Evolutionary conservation across 1,139 yeast species (phyloP).

Genomic region (Protomyces inouyei): DNA sequence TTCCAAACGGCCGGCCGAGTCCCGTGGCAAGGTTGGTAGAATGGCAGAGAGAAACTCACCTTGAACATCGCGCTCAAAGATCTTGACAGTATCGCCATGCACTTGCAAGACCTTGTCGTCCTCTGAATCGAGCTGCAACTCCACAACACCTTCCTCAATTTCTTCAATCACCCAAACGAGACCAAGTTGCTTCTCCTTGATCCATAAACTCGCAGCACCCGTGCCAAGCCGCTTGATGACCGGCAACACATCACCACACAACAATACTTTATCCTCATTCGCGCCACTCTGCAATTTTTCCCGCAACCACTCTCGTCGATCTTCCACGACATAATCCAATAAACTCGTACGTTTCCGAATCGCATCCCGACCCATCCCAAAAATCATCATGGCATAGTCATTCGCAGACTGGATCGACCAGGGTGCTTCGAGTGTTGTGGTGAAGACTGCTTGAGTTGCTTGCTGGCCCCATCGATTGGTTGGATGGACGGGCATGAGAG

Average conservation of each 20-base stretch:
- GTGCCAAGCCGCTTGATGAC: conserved; percentile 45
- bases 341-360: conserved; percentile 56
- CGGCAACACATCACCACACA: conserved; percentile 56
- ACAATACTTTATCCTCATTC: conserved; percentile 42
- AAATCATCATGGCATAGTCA: conserved; percentile 81
- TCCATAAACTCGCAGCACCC: conserved; percentile 59
- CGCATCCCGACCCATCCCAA: conserved; percentile 69
- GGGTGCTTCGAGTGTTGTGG: conserved; percentile 70
- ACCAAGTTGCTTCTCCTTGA: conserved; percentile 63
- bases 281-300: neutral
- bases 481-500: conserved; percentile 11
- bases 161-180: conserved; percentile 84
- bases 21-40: conserved; percentile 18
- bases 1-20: neutral
- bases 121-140: conserved; percentile 17
- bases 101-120: conserved; percentile 15
- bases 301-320: conserved; percentile 42
- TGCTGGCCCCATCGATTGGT: conserved; percentile 21
- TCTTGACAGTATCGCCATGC: conserved; percentile 20
- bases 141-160: conserved; percentile 40
- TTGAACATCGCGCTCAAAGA: conserved; percentile 7
- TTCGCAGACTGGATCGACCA: conserved; percentile 81
- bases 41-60: conserved; percentile 1
- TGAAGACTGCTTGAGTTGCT: conserved; percentile 49
- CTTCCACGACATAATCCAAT: conserved; percentile 71